phyloP scores from a whole-genome alignment of 2,329 filamentous ascomycete genomes.

The Akanthomyces dipterigenus region DNA sequence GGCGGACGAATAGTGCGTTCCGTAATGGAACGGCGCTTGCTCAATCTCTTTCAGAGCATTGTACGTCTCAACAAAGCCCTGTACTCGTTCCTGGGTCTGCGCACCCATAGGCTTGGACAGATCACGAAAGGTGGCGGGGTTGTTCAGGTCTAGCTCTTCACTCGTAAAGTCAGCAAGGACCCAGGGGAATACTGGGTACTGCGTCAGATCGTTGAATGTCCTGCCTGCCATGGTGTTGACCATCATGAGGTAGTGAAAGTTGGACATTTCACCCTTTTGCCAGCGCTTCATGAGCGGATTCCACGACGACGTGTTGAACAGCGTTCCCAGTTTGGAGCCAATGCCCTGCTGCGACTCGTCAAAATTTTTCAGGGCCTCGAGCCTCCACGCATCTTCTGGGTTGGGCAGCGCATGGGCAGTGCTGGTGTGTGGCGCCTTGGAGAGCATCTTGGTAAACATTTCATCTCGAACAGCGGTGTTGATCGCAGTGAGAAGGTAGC shows the following conservation, averaged over 20 bases:
- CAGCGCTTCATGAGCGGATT: constrained; percentile 84
- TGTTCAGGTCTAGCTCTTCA: constrained; percentile 77
- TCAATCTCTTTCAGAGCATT: constrained; percentile 85
- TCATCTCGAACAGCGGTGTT: constrained; percentile 70
- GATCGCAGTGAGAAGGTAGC: constrained; percentile 84
- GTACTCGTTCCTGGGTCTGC: constrained; percentile 68
- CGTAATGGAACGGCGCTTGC: constrained; percentile 91
- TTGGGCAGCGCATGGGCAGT: constrained; percentile 63
- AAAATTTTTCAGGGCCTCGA: constrained; percentile 70
- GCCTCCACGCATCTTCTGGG: constrained; percentile 83
- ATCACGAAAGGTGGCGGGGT: constrained; percentile 82
- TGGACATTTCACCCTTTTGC: constrained; percentile 92
- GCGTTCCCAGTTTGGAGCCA: constrained; percentile 82
- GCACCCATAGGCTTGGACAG: constrained; percentile 95
- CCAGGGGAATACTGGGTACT: constrained; percentile 98
- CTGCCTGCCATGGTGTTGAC: constrained; percentile 95
- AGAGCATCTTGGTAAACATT: constrained; percentile 67
- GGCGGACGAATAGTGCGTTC: constrained; percentile 96
- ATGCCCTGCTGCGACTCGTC: constrained; percentile 58
- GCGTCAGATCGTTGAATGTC: constrained; percentile 96
- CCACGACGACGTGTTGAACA: constrained; percentile 77
- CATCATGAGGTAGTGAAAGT: constrained; percentile 98
- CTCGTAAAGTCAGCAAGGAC: constrained; percentile 93
- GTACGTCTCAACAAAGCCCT: constrained; percentile 78
- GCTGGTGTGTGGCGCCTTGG: constrained; percentile 73